Percentiles rank a stretch among this genome's conserved stretches.
phyloP scores from a whole-genome alignment of 1,284 basidiomycete genomes.

The Naganishia albida region DNA sequence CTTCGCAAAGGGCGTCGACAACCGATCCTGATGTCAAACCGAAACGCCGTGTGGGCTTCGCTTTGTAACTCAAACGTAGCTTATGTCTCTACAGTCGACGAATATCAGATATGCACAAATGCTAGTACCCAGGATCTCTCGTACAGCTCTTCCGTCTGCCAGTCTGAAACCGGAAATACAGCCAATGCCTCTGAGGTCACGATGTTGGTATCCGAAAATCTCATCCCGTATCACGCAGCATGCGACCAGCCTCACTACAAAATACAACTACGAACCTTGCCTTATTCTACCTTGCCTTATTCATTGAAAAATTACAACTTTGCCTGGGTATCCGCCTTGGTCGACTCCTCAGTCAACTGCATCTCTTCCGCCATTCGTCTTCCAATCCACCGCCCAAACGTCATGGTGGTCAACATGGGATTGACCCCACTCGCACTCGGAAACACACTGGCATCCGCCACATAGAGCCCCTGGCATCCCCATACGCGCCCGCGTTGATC shows the following conservation, averaged over 20 bases:
- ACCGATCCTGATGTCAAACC: conserved; percentile 3
- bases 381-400: conserved; percentile 33
- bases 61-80: not conserved
- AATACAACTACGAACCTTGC: not conserved
- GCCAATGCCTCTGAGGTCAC: too few relatives aligned
- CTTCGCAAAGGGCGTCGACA: not conserved
- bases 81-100: too few relatives aligned
- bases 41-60: conserved; percentile 17
- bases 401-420: conserved; percentile 55
- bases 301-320: conserved; percentile 9
- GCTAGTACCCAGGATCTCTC: too few relatives aligned
- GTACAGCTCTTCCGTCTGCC: too few relatives aligned
- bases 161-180: too few relatives aligned
- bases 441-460: conserved; percentile 53
- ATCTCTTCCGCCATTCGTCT: conserved; percentile 28
- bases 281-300: not conserved
- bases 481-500: conserved; percentile 55
- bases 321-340: not conserved
- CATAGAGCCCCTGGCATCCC: conserved; percentile 54
- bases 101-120: too few relatives aligned
- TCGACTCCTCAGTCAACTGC: not conserved
- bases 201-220: too few relatives aligned
- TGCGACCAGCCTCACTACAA: not conserved
- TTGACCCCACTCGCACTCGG: conserved; percentile 55
- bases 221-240: not conserved